Conservation (phyloP, 208 protist genomes). For the Pavlovales sp. region DNA sequence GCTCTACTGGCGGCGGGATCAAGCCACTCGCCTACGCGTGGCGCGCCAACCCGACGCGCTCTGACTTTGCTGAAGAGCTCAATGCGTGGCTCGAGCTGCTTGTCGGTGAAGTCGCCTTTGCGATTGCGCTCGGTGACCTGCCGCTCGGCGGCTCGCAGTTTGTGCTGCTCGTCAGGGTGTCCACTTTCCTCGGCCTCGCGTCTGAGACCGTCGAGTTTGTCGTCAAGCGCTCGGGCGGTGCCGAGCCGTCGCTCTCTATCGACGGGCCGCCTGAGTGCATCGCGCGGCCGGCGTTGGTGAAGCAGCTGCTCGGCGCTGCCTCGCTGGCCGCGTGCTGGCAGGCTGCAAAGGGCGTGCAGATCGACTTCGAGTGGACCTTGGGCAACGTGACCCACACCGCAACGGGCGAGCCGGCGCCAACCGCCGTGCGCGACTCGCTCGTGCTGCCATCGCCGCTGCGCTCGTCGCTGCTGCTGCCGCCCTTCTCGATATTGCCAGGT, state of each 20-base stretch:
- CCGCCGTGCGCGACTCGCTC: too few relatives aligned
- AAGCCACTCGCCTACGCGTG: background rate
- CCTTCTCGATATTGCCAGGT: background rate
- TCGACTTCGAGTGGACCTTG: background rate
- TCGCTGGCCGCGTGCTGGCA: background rate
- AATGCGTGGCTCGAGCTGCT: background rate
- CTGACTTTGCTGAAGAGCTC: background rate
- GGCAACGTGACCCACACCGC: too few relatives aligned
- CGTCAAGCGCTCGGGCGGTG: background rate
- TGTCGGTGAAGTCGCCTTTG: too few relatives aligned
- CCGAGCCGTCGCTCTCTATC: background rate
- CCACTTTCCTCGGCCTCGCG: background rate
- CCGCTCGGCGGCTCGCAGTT: background rate
- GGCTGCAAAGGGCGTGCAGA: background rate
- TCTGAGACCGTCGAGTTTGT: background rate
- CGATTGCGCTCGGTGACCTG: too few relatives aligned
- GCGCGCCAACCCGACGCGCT: background rate
- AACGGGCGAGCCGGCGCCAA: too few relatives aligned
- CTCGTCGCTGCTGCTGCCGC: background rate
- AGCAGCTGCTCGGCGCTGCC: background rate
- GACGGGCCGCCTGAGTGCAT: background rate
- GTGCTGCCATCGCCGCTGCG: too few relatives aligned
- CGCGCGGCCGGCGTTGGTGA: background rate
- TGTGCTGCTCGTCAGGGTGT: background rate
- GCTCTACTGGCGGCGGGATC: background rate